Percentiles rank a stretch among this genome's conserved stretches.
phyloP scores from a whole-genome alignment of 2,329 filamentous ascomycete genomes.

The Colletotrichum agaves region DNA sequence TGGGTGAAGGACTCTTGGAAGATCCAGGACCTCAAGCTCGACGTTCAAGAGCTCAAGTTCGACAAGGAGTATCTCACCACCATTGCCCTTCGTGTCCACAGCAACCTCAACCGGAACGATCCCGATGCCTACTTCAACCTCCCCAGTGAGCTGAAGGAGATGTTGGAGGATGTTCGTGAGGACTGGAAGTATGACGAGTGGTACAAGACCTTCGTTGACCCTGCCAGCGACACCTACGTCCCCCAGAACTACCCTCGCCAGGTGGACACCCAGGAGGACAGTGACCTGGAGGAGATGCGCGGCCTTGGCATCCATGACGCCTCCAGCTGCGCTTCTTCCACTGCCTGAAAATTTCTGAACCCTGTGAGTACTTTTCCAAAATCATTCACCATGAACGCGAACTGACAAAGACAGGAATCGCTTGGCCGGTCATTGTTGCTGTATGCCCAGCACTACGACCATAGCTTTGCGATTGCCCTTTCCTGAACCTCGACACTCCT shows the following conservation, averaged over 20 bases:
- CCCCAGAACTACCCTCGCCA: no score
- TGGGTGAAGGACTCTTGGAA: neutral
- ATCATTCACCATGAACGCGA: no score
- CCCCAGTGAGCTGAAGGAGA: neutral
- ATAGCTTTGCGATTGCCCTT: no score
- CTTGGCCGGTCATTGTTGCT: no score
- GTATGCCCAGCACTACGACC: no score
- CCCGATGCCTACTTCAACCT: neutral
- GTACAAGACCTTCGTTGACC: neutral
- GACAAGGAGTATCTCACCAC: neutral
- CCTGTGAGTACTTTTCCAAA: no score
- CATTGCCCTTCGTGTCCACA: neutral
- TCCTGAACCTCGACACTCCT: no score
- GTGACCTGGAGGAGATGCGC: neutral
- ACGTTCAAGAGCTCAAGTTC: neutral
- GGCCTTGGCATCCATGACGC: neutral
- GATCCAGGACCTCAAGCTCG: neutral
- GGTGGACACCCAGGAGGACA: neutral
- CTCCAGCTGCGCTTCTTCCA: neutral
- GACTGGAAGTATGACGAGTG: constrained; percentile 19
- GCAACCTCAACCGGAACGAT: neutral
- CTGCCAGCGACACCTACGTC: neutral
- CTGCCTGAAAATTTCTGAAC: neutral
- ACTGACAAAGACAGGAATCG: no score
- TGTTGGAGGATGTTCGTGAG: neutral